Conservation (phyloP, 1,139 yeast species). For the Taphrina confusa region DNA sequence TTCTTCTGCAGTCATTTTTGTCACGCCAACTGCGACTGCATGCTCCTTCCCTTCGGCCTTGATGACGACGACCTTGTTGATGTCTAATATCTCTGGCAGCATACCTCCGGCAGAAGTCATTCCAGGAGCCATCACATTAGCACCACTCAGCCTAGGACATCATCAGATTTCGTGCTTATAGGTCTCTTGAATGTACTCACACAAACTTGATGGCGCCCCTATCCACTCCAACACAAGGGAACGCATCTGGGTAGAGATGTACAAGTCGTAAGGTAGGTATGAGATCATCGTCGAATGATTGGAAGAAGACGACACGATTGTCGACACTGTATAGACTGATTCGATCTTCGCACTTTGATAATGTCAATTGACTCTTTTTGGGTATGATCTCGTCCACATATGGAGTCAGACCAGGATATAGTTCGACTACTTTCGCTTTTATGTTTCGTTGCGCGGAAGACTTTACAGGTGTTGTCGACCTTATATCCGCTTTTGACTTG, state of each 20-base stretch:
- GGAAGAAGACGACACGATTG: slow-evolving; percentile 56
- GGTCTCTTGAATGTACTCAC: background rate
- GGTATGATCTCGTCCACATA: slow-evolving; percentile 82
- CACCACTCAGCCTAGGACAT: slow-evolving; percentile 16
- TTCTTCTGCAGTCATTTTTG: slow-evolving; percentile 86
- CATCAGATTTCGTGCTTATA: slow-evolving; percentile 57
- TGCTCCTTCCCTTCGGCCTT: slow-evolving; percentile 92
- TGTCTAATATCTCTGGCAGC: slow-evolving; percentile 67
- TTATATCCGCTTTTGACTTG: slow-evolving; percentile 23
- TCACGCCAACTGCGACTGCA: slow-evolving; percentile 85
- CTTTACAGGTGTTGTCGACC: slow-evolving; percentile 54
- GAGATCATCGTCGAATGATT: slow-evolving; percentile 75
- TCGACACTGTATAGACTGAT: slow-evolving; percentile 36
- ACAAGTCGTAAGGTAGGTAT: slow-evolving; percentile 76
- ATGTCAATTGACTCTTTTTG: slow-evolving; percentile 81
- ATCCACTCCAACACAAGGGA: slow-evolving; percentile 88
- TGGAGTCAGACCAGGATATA: slow-evolving; percentile 71
- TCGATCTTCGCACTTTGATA: slow-evolving; percentile 61
- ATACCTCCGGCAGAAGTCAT: slow-evolving; percentile 86
- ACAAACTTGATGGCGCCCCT: slow-evolving; percentile 96
- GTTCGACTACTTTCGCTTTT: slow-evolving; percentile 67
- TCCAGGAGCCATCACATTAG: slow-evolving; percentile 68
- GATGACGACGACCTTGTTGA: slow-evolving; percentile 71
- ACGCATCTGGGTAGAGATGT: slow-evolving; percentile 77
- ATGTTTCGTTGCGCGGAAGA: slow-evolving; percentile 88